Base-by-base conservation (phyloP, 768 basidiomycete genomes). In the Phylloporus arenicola region DNA sequence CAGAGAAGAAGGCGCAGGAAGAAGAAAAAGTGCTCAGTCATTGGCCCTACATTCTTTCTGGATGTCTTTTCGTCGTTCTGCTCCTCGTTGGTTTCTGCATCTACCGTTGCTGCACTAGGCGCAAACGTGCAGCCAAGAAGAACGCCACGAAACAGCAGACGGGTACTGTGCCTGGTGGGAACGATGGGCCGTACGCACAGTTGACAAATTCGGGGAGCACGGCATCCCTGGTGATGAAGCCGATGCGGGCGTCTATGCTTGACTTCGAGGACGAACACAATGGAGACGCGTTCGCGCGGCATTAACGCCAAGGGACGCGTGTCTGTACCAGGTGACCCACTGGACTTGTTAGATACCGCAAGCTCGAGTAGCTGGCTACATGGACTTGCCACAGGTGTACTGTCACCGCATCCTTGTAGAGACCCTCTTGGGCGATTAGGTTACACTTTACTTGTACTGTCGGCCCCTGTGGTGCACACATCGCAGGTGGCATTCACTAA, bases 21-120 rank as follows among this genome's bases (percentile, higher is more conserved):
- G 77, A 81, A 59, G 83, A 82, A 64, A 70, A 75, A 71, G 71
- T 82, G 34, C 75, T 83, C 58, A 84, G 81, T 60, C 83, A 75
- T 51, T 88, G 83, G 87, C 85, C 82, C 3, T 86, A 84, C 61
- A 86, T 86, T 61, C 74, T 84, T 39, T 54, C 72, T 9, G 86
- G 83, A 33, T 79, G 80, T 54, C 69, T 88, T 24, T 64, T 75
- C 3, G 66, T 81, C 51, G 64, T 81, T 22, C 47, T 75, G 29
- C 56, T 80, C 39, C 55, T 77, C 27, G 50, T 75, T 29, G 78
- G 76, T 10, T 70, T 74, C 47, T 76, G 76, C 53, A 56, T 84
- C 20, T 85, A 81, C 79, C 73, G 72, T 48, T 85, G 82, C 63
- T 86, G 84, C 64, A 78, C 76, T 56, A 63, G 74, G 35, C 63